Conservation (phyloP, 768 basidiomycete species). For the Aureoboletus auriporus region DNA sequence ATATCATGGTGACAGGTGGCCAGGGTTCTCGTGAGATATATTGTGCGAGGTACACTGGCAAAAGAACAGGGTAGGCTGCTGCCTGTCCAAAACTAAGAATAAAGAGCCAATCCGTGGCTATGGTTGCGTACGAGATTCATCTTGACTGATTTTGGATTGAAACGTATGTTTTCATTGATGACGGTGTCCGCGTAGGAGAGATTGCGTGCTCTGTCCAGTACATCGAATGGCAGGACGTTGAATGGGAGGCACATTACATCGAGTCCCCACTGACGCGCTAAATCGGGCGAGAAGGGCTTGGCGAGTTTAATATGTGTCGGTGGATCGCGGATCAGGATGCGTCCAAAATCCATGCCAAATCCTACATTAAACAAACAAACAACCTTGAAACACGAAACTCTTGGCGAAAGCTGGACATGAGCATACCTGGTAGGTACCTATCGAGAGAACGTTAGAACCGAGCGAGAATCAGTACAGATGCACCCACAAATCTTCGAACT, state of each 20-base stretch:
- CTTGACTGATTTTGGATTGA: constrained; percentile 43
- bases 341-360: constrained; percentile 35
- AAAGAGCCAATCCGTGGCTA: background rate
- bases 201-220: constrained; percentile 35
- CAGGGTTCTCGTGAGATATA: constrained; percentile 36
- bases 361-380: constrained; percentile 9
- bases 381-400: background rate
- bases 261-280: constrained; percentile 44
- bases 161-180: constrained; percentile 35
- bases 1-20: constrained; percentile 26
- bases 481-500: constrained; percentile 47
- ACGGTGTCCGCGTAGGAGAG: constrained; percentile 35
- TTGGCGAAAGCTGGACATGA: background rate
- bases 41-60: constrained; percentile 60
- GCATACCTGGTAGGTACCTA: constrained; percentile 30
- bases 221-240: constrained; percentile 47
- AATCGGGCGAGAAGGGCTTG: constrained; percentile 45
- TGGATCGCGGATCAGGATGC: constrained; percentile 35
- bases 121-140: constrained; percentile 39
- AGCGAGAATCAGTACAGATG: background rate
- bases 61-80: constrained; percentile 57
- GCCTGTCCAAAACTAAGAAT: constrained; percentile 33
- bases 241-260: constrained; percentile 57
- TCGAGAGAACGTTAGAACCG: constrained; percentile 10
- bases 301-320: constrained; percentile 23